These are phyloP conservation scores for Triangularia verruculosa DNA, from an alignment of 2,329 filamentous ascomycete genomes.

Conservation along the genomic window DNA sequence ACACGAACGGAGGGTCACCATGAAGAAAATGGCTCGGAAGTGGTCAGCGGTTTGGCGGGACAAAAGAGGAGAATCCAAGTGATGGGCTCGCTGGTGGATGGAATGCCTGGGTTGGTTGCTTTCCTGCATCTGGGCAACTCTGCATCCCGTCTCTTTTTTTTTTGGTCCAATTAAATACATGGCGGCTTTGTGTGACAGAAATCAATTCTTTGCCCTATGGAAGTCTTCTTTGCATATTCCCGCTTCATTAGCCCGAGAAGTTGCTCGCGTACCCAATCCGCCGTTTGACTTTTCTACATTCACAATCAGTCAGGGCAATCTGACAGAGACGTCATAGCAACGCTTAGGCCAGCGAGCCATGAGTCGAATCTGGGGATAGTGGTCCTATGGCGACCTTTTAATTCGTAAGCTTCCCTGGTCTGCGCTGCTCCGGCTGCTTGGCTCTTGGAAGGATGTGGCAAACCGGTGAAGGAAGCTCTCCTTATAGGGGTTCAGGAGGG, in stretches of 20 bases:
- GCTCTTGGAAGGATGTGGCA: neutral
- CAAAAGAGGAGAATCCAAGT: neutral
- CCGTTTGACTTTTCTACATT: neutral
- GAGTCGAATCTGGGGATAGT: neutral
- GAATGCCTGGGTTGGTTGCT: neutral
- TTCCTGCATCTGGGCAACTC: neutral
- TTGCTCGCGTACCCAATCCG: neutral
- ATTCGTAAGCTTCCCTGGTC: neutral
- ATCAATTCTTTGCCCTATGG: neutral
- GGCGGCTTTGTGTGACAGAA: constrained; percentile 11
- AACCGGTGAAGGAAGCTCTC: neutral
- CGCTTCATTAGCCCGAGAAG: neutral
- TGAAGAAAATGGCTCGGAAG: neutral
- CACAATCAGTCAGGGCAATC: neutral
- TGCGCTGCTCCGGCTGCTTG: neutral
- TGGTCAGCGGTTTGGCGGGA: neutral
- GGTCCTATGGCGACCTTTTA: neutral
- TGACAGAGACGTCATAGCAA: constrained; percentile 2
- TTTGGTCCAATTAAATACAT: neutral
- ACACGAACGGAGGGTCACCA: neutral
- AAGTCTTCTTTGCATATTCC: constrained; percentile 1
- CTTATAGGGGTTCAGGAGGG: neutral
- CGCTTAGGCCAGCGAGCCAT: neutral
- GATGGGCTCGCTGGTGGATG: neutral
- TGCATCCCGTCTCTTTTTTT: neutral